Base-by-base conservation (phyloP, 192 early-diverging fungal species). In the Lobosporangium transversale region DNA sequence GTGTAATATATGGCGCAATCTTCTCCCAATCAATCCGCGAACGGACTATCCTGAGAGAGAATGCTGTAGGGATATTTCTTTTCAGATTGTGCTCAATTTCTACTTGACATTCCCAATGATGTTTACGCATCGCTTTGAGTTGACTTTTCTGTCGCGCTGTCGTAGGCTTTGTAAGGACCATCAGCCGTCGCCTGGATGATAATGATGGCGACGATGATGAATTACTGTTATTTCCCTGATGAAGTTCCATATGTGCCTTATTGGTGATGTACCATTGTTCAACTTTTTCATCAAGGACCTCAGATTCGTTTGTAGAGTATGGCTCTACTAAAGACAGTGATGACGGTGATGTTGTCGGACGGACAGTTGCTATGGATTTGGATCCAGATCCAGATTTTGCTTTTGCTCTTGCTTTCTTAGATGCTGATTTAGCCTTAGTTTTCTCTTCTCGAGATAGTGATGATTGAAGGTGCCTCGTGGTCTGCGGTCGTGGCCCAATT, bases 251-350 rank as follows among this genome's bases (percentile, higher is more conserved):
- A 4, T 30, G 53, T 3, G 73, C 73, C 37, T 66, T 61, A 26
- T 76, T 62, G 65, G 58, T 76, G 8, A 62, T 67, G 31, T 76
- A 76, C 73, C 73, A 76, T 24, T 66, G 52, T 33, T 76, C 73
- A 23, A 76, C 55, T 23, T 58, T 66, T 49, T 62, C 58, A n/a
- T 49, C 58, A 23, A 17, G 26, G 5, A 45, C 44, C 20, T 37
- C 32, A 3, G 60, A 53, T 14, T 49, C 44, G 29, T 63, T 71
- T 43, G 32, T 40, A 20, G 48, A 52, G 15, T 21, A 52, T 21
- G n/a, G n/a, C n/a, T n/a, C n/a, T n/a, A n/a, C n/a, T n/a, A n/a
- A n/a, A n/a, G n/a, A n/a, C n/a, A n/a, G n/a, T n/a, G n/a, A n/a
- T n/a, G n/a, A n/a, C n/a, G 30, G 24, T 53, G 51, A 60, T 17